These are phyloP conservation scores for Penicillium sclerotigenum DNA, from an alignment of 2,329 filamentous ascomycete genomes.

Conservation along the genomic window DNA sequence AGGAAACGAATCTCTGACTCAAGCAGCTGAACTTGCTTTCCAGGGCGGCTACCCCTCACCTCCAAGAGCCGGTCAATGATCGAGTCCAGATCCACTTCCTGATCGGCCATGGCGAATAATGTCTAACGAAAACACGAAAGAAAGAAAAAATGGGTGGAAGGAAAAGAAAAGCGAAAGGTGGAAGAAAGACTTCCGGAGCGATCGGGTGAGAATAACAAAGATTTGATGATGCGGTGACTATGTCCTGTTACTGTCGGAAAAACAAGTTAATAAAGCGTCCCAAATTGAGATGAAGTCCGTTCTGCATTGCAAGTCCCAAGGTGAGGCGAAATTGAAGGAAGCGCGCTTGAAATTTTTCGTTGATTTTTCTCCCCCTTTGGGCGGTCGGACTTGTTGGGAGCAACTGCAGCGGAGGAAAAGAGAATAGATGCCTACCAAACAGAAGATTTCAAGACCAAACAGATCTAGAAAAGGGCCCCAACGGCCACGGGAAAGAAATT, in stretches of 20 bases:
- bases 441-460: slow-evolving; percentile 25
- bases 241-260: slow-evolving; percentile 25
- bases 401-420: not conserved
- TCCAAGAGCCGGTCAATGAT: slow-evolving; percentile 98
- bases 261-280: slow-evolving; percentile 18
- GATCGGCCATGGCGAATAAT: slow-evolving; percentile 64
- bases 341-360: slow-evolving; percentile 5
- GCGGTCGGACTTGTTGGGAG: not conserved
- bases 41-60: slow-evolving; percentile 93
- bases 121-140: slow-evolving; percentile 31
- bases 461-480: slow-evolving; percentile 27
- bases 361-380: slow-evolving; percentile 5
- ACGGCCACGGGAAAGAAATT: slow-evolving; percentile 23
- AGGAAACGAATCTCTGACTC: slow-evolving; percentile 95
- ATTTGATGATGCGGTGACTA: slow-evolving; percentile 35
- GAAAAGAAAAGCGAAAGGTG: slow-evolving; percentile 24
- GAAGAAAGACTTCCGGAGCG: slow-evolving; percentile 31
- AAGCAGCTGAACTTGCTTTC: slow-evolving; percentile 96
- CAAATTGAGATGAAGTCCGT: slow-evolving; percentile 10
- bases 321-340: not conserved
- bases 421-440: slow-evolving; percentile 26
- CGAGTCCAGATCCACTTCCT: slow-evolving; percentile 96
- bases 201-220: slow-evolving; percentile 22
- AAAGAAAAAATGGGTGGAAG: slow-evolving; percentile 16
- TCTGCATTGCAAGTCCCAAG: slow-evolving; percentile 10